Evolutionary conservation across 73 alveolate species (phyloP), one percentile per base, ranked within the genome.

Genomic region (Tetrahymena malaccensis): DNA sequence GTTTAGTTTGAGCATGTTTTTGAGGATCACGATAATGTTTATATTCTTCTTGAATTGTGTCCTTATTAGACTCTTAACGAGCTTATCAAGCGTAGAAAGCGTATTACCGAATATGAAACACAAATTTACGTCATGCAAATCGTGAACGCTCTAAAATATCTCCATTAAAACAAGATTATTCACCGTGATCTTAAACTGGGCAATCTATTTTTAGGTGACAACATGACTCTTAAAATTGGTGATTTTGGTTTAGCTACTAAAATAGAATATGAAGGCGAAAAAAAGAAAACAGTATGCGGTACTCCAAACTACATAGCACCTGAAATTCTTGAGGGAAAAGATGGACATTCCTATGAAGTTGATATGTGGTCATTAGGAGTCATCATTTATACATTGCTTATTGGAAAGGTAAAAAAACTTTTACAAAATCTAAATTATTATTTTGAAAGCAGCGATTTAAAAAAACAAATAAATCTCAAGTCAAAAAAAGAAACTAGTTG

Each of bases 231-330:
- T 85, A 98, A 98, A 93, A 40, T 98, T 55, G 99, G 99, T 3
- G 99, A 97, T 96, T 98, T 98, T 96, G 99, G 99, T 22, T 93
- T 98, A 83, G 99, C 99, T 10, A 95, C 99, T 0, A 97, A 94
- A 93, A 95, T 98, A 27, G 98, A 98, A 38, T 98, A 96, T 94
- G 99, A 97, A n/a, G 99, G 99, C 6, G 98, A 98, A 94, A 95
- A 98, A 93, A 98, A 95, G 95, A 58, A 98, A 44, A 95, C 99
- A 19, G 93, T 98, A 56, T 98, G 99, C 34, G 99, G 99, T 15
- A 98, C 99, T 4, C 99, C 99, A 13, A 98, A 98, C 94, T 98
- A 98, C 93, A 97, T 98, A 17, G 99, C 99, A 10, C 99, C 99
- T 1, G 99, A 98, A 97, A 97, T 98, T 11, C 96, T 98, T 40